Base-by-base conservation (phyloP, 2,329 filamentous ascomycete genomes). In the Ceratocystis smalleyi region DNA sequence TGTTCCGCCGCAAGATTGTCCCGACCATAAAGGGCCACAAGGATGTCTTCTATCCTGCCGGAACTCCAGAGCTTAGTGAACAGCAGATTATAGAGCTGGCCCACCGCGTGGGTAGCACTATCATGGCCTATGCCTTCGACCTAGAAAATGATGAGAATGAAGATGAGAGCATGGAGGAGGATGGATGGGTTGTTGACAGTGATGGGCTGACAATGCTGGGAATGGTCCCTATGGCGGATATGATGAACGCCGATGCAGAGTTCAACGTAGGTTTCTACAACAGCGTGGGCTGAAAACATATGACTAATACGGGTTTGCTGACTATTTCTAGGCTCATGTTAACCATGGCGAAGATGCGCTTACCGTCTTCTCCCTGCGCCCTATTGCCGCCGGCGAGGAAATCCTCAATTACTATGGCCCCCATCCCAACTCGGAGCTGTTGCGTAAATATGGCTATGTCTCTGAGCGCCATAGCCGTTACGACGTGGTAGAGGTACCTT, bases 81-180 rank as follows among this genome's bases (percentile, higher is more conserved):
- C 73, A 75, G 1, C 74, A 79, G 27, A 72, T 84, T 1, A 67
- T 82, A 1, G 67, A 69, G 6, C 71, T 84, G 19, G 87, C 88
- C 62, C 90, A 95, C 72, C 80, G 83, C 7, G 91, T 95, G 85
- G 91, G 88, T 1, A 91, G 87, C 67, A 84, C 87, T 17, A 92
- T 96, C 69, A 95, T 96, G 90, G 87, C 90, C 0, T 96, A 95
- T 71, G 90, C 90, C 0, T 96, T 96, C 71, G 91, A 96, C 69
- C 81, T 95, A 5, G 81, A 83, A 59, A 77, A 77, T 6, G 75
- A 78, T 0, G 81, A 81, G 49, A 78, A 82, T 0, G 72, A 76
- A 0, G 80, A 83, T 24, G 78, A 82, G 15, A 76, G 80, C 5
- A 82, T 83, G 17, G 78, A 81, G 2, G 76, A 81, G 5, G 83